Base-by-base conservation (phyloP, 371 early-diverging fungal species). In the Capniomyces stellatus region DNA sequence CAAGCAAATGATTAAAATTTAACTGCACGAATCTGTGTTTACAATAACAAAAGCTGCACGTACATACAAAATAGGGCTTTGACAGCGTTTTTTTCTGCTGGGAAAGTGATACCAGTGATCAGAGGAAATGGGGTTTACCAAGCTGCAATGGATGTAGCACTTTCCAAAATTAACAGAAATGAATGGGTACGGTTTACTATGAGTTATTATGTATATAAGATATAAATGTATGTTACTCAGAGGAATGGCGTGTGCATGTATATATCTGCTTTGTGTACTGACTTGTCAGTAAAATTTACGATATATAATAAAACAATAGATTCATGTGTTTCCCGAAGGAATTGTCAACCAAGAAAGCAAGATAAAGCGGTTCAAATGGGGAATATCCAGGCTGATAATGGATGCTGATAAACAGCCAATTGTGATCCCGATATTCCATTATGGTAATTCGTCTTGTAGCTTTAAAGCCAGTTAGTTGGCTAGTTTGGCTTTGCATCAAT, bases 251-350 rank as follows among this genome's bases (percentile, higher is more conserved):
- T n/a, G n/a, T n/a, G n/a, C n/a, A n/a, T n/a, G n/a, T n/a, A n/a
- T n/a, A n/a, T n/a, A n/a, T n/a, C n/a, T n/a, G n/a, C n/a, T n/a
- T n/a, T n/a, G n/a, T n/a, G n/a, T n/a, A n/a, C n/a, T n/a, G n/a
- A n/a, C n/a, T n/a, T n/a, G n/a, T n/a, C n/a, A n/a, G n/a, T n/a
- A n/a, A n/a, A n/a, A n/a, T n/a, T n/a, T n/a, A n/a, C n/a, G n/a
- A n/a, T n/a, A n/a, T n/a, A n/a, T n/a, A n/a, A n/a, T n/a, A n/a
- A n/a, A n/a, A 10, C 46, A 21, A 0, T 72, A 77, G 81, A 66
- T 89, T 42, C 90, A 89, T 53, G 74, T 91, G 28, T 91, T 85
- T 56, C 86, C 91, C 1, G 91, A 91, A 56, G 85, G 77, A 12
- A 75, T 72, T 55, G 78, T 87, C 46, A 79, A 83, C 59, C 87